Conservation (phyloP, 2,329 filamentous ascomycete species). For the Neofusicoccum cordaticola region DNA sequence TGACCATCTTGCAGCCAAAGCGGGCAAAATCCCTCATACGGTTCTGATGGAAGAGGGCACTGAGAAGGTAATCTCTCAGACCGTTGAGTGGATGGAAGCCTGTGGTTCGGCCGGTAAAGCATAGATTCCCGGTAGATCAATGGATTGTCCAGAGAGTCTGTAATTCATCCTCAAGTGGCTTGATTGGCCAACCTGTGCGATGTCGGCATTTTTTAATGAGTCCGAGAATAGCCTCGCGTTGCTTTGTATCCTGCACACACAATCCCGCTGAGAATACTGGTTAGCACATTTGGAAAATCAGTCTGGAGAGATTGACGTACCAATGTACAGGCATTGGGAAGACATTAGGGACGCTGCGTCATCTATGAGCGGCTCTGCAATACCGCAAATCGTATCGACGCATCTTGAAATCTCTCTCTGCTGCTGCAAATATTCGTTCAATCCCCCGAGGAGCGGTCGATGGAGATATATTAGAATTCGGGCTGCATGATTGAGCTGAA, state of each 20-base stretch:
- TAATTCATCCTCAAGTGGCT: neutral
- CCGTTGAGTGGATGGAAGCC: constrained; percentile 50
- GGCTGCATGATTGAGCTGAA: constrained; percentile 54
- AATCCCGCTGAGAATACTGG: neutral
- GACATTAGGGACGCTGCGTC: constrained; percentile 14
- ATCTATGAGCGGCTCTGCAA: constrained; percentile 5
- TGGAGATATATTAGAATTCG: constrained; percentile 54
- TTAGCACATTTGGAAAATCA: neutral
- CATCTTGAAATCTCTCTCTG: constrained; percentile 46
- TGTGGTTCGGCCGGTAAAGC: constrained; percentile 47
- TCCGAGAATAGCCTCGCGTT: neutral
- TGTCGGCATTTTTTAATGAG: constrained; percentile 4
- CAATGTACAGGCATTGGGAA: constrained; percentile 18
- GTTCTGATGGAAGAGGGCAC: constrained; percentile 48
- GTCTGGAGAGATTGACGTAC: neutral
- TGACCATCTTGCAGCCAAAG: constrained; percentile 41
- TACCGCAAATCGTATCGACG: constrained; percentile 35
- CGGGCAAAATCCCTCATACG: constrained; percentile 35
- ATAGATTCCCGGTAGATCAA: constrained; percentile 18
- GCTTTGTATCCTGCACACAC: neutral
- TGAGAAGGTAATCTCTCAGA: constrained; percentile 36
- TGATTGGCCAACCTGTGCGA: constrained; percentile 9
- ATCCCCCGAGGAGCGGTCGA: constrained; percentile 49
- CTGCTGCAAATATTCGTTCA: constrained; percentile 48
- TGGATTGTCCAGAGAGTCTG: neutral